Base-by-base conservation (phyloP, 2,329 filamentous ascomycete species). In the Colletotrichum sp. region DNA sequence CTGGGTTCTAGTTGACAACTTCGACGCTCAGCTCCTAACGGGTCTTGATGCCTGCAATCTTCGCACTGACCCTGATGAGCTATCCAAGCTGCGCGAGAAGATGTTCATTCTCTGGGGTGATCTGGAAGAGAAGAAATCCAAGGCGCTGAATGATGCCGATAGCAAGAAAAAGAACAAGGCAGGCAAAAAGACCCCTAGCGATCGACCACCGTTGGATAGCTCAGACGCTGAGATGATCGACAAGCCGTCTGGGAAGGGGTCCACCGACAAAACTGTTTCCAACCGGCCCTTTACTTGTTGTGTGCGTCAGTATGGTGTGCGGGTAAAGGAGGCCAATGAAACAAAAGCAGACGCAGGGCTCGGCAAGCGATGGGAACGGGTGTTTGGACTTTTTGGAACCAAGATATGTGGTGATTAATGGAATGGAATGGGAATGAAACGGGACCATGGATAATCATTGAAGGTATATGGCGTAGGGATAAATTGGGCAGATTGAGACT, bases 71-170 rank as follows among this genome's bases (percentile, higher is more conserved):
- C 77, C 82, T 4, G 66, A 81, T 0, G 79, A 83, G 2, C 84
- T 97, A 1, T 80, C 78, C 5, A 75, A 81, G 8, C 83, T 98
- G 6, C 89, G 90, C 65, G 90, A 97, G 77, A 92, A 90, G 77
- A 86, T 98, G 69, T 96, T 93, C 80, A 85, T 91, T 43, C 86
- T 98, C 2, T 98, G 96, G 96, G 96, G 96, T 2, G 90, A 98
- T 74, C 86, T 98, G 2, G 92, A 96, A 79, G 95, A 98, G 80
- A 82, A 85, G 62, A 95, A 94, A 80, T 78, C 79, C 3, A 80
- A 77, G n/a, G 78, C 81, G 3, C 76, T 82, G 24, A 74, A 78
- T 72, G 82, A 80, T 76, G 80, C 74, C 66, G 74, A 75, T 70
- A 73, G 77, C 51, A 79, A 78, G 62, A 78, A 75, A 21, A 78